Conservation (phyloP, 129 eudicot genomes). For the carrot (Daucus carota) region DH1_v3.0 NC_030388.2:763501-764000, state of each 20-base stretch:
- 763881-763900: not conserved
- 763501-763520: no score
- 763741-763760: not conserved
- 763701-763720: no score
- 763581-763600: no score
- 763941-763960: not conserved
- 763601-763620: no score
- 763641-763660: no score
- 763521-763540: no score
- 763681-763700: no score
- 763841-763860: not conserved
- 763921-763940: not conserved
- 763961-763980: not conserved
- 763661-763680: no score
- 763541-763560: no score
- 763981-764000: not conserved
- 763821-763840: not conserved
- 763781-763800: not conserved
- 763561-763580: no score
- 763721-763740: no score
- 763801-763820: not conserved
- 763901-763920: not conserved
- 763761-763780: not conserved
- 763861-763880: not conserved
- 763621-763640: no score